Conservation (phyloP, 148 eudicot genomes). For the Vaccinium myrtillus region DNA sequence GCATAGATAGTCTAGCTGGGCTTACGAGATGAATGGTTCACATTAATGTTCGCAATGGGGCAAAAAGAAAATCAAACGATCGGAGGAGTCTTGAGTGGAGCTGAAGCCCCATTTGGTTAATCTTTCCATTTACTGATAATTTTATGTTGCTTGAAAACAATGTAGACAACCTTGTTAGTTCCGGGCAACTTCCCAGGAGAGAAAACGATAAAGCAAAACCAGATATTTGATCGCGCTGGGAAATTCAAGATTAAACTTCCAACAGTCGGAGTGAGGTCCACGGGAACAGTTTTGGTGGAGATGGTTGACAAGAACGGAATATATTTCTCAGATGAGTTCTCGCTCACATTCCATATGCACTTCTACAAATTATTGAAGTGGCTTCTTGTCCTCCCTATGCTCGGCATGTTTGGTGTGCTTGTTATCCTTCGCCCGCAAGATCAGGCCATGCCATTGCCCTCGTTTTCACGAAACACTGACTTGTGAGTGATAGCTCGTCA, state of each 20-base stretch:
- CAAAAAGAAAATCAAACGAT: not conserved
- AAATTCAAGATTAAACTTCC: slow-evolving; percentile 79
- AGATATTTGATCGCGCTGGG: slow-evolving; percentile 59
- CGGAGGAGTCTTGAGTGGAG: not conserved
- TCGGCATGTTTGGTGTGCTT: slow-evolving; percentile 86
- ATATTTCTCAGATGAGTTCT: slow-evolving; percentile 86
- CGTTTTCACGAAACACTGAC: slow-evolving; percentile 84
- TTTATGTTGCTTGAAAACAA: not conserved
- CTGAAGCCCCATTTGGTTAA: not conserved
- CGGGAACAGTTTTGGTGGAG: slow-evolving; percentile 84
- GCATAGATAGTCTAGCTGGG: not conserved
- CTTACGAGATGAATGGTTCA: not conserved
- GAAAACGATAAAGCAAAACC: slow-evolving; percentile 69
- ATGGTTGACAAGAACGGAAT: slow-evolving; percentile 81
- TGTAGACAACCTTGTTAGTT: slow-evolving; percentile 73
- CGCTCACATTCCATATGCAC: slow-evolving; percentile 82
- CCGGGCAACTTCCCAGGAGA: slow-evolving; percentile 98
- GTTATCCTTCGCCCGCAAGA: slow-evolving; percentile 84
- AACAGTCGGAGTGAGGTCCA: slow-evolving; percentile 81
- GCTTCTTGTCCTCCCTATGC: slow-evolving; percentile 93
- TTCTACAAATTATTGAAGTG: slow-evolving; percentile 91
- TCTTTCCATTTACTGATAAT: not conserved
- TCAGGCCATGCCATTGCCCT: slow-evolving; percentile 77
- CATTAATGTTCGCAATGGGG: not conserved
- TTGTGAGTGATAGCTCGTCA: slow-evolving; percentile 36